Evolutionary conservation across 805 yeast genomes (phyloP).

Genomic region (Yamadazyma laniorum): DNA sequence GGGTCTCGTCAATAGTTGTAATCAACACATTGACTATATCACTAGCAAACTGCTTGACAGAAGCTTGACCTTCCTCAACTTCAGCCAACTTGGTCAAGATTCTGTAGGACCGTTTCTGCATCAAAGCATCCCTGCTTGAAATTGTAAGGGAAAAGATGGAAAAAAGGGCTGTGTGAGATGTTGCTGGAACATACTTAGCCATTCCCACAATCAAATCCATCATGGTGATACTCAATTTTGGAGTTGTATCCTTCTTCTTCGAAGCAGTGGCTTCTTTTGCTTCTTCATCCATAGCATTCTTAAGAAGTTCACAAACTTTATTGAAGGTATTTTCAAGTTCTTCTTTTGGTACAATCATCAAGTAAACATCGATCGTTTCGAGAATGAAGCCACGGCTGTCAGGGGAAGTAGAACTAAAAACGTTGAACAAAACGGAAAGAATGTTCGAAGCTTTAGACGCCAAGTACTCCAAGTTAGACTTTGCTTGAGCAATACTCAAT

Average conservation of each 20-base stretch:
- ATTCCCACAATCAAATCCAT: conserved; percentile 87
- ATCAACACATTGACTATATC: conserved; percentile 62
- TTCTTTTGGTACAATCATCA: conserved; percentile 62
- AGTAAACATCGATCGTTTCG: conserved; percentile 80
- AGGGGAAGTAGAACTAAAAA: conserved; percentile 83
- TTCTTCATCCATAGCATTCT: conserved; percentile 68
- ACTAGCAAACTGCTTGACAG: conserved; percentile 50
- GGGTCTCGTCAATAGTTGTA: conserved; percentile 54
- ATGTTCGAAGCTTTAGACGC: conserved; percentile 68
- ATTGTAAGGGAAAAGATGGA: conserved; percentile 75
- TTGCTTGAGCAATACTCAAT: conserved; percentile 57
- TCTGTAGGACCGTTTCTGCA: conserved; percentile 89
- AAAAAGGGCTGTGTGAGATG: conserved; percentile 70
- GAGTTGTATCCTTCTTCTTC: conserved; percentile 20
- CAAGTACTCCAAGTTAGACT: conserved; percentile 58
- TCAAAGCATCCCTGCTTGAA: conserved; percentile 52
- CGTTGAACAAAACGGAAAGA: conserved; percentile 85
- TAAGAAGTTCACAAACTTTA: conserved; percentile 78
- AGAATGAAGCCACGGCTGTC: conserved; percentile 81
- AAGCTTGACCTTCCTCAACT: conserved; percentile 57
- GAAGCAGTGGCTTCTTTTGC: conserved; percentile 20
- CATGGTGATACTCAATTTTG: conserved; percentile 74
- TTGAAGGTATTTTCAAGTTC: conserved; percentile 77
- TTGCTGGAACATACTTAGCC: conserved; percentile 75
- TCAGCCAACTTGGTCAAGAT: conserved; percentile 70